Conservation (phyloP, 2,329 filamentous ascomycete genomes). For the Neonectria neomacrospora region DNA sequence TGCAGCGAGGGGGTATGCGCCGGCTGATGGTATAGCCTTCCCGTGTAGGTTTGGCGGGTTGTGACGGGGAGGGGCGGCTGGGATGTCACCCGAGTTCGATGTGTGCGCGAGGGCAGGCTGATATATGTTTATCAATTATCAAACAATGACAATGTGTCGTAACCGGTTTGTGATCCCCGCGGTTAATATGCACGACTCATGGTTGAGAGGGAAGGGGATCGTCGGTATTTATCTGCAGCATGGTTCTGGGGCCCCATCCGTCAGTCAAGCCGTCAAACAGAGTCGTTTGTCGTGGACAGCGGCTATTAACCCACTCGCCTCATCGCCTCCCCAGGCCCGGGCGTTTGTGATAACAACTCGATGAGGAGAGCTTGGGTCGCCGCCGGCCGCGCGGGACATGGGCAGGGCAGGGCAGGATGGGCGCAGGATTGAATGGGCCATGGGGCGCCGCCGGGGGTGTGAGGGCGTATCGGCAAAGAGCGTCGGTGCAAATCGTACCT, state of each 20-base stretch:
- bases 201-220: slow-evolving; percentile 31
- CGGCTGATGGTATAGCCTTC: background rate
- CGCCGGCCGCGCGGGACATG: slow-evolving; percentile 35
- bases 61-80: slow-evolving; percentile 36
- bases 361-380: slow-evolving; percentile 33
- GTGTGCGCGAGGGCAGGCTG: slow-evolving; percentile 17
- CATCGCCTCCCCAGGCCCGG: slow-evolving; percentile 32
- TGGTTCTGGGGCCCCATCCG: slow-evolving; percentile 15
- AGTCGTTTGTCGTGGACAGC: slow-evolving; percentile 18
- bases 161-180: slow-evolving; percentile 31
- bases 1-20: background rate
- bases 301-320: slow-evolving; percentile 20
- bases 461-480: slow-evolving; percentile 32
- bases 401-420: slow-evolving; percentile 26
- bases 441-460: slow-evolving; percentile 17
- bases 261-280: background rate
- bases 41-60: slow-evolving; percentile 19
- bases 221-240: slow-evolving; percentile 36
- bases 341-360: slow-evolving; percentile 40
- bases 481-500: background rate
- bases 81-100: slow-evolving; percentile 23
- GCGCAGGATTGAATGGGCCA: slow-evolving; percentile 20
- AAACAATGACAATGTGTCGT: slow-evolving; percentile 12
- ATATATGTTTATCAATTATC: slow-evolving; percentile 21
- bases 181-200: slow-evolving; percentile 22